Percentiles rank a stretch among this genome's conserved stretches.
These are phyloP conservation scores for Coelastrella sp. DNA, from an alignment of 139 green algal genomes.

Conservation along the genomic window DNA sequence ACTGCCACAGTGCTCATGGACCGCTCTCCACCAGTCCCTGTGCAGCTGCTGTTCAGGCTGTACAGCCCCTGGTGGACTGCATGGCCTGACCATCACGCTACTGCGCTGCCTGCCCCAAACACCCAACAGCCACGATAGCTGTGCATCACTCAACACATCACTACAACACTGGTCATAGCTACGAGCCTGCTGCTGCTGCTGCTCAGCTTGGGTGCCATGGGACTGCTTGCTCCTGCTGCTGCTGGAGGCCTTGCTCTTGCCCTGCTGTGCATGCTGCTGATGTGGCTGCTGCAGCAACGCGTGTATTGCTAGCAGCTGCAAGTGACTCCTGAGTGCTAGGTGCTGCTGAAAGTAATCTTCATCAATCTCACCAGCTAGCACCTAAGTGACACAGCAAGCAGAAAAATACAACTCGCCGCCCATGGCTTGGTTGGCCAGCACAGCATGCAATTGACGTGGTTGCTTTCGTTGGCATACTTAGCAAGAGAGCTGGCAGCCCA, in stretches of 20 bases:
- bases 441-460: no score
- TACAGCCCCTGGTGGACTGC: neutral
- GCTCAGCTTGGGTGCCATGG: no score
- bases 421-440: neutral
- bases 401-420: neutral
- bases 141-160: neutral
- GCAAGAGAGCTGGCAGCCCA: no score
- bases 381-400: neutral
- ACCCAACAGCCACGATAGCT: neutral
- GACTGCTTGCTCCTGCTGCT: neutral
- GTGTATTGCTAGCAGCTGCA: conserved; percentile 9
- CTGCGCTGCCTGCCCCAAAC: neutral
- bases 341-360: conserved; percentile 38
- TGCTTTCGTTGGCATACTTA: no score
- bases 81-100: neutral
- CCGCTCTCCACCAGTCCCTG: neutral
- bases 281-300: conserved; percentile 2
- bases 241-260: neutral
- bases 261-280: neutral
- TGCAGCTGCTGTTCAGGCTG: conserved; percentile 24
- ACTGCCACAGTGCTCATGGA: neutral
- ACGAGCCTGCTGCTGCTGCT: conserved; percentile 15
- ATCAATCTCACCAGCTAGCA: conserved; percentile 13
- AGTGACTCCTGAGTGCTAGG: neutral
- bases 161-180: neutral